Percentiles rank a stretch among this genome's conserved stretches.
Conservation (phyloP, 108 stramenopile species). For the Nitzschia sp. region DNA sequence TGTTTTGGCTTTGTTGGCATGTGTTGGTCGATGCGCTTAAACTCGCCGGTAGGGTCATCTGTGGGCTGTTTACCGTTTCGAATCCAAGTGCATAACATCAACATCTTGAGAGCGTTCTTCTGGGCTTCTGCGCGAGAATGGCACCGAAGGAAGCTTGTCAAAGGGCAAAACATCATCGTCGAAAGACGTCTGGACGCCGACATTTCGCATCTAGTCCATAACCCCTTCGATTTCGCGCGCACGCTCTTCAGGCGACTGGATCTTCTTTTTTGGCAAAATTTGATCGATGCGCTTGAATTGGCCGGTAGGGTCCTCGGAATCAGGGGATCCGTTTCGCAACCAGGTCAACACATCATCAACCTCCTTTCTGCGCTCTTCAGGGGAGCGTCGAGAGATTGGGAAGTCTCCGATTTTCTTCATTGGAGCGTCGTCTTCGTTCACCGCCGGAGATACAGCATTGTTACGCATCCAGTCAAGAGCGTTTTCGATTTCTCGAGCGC, state of each 20-base stretch:
- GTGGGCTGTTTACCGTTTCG: constrained; percentile 7
- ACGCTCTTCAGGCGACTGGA: constrained; percentile 10
- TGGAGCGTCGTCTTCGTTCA: not conserved
- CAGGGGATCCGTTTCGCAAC: constrained; percentile 21
- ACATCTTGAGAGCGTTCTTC: constrained; percentile 24
- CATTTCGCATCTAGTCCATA: constrained; percentile 40
- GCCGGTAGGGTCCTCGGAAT: constrained; percentile 10
- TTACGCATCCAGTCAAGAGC: constrained; percentile 37
- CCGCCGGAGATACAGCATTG: constrained; percentile 16
- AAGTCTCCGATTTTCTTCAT: constrained; percentile 21
- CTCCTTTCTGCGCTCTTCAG: constrained; percentile 24
- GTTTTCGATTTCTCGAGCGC: constrained; percentile 41
- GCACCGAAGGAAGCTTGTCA: constrained; percentile 27
- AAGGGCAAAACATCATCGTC: constrained; percentile 13
- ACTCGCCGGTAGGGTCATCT: constrained; percentile 23
- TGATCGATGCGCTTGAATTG: constrained; percentile 26
- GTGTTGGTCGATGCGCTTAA: constrained; percentile 14
- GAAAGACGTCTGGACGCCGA: constrained; percentile 2
- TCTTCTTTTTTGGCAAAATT: constrained; percentile 14
- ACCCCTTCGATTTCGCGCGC: constrained; percentile 33
- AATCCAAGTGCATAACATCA: constrained; percentile 25
- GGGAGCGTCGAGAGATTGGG: constrained; percentile 1
- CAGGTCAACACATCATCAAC: constrained; percentile 22
- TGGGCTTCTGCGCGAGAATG: constrained; percentile 13
- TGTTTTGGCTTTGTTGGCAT: constrained; percentile 6